Evolutionary conservation across 768 basidiomycete genomes (phyloP), one percentile per base, ranked within the genome.

Genomic region (Krasilnikovozyma curviuscula): DNA sequence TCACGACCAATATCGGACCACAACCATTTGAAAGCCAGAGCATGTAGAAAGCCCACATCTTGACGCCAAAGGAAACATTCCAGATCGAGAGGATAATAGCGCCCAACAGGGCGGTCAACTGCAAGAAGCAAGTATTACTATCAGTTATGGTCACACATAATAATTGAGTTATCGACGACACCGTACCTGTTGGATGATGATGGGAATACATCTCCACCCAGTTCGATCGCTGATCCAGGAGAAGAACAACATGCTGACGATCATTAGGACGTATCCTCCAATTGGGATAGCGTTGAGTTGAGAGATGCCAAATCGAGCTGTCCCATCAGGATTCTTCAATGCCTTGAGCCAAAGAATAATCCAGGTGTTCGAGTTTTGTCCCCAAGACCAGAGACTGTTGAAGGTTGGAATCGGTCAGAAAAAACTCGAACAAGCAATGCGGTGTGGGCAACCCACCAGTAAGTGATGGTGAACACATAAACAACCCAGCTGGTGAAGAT

Each of bases 261-360:
- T 44, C 50, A 54, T 53, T 3, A 58, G 34, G 13, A 49, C 53
- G 43, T 58, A 58, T 7, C 55, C 57, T 0, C 51, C 51, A 35
- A 58, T 58, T 21, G 52, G 52, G 48, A 58, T 58, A 2, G 54
- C 52, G 39, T 56, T 58, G 54, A 58, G 39, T 25, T 52, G 37
- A 4, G 46, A 27, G 29, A 58, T 39, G 21, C 13, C 18, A 44
- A 56, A 58, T 2, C 54, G 45, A 9, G 48, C 47, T 0, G 43
- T 49, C 2, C 57, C 57, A 39, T 55, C 54, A n/a, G 48, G 46
- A 38, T 54, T 55, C 38, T 49, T 54, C n/a, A 41, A 45, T 0
- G 57, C 48, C 44, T 58, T 58, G 23, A 58, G 53, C 44, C 43
- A 54, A 21, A 58, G 55, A 9, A 56, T 42, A 23, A 56, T 53